phyloP scores from a whole-genome alignment of 2,329 filamentous ascomycete genomes.

The Tolypocladium nubicola region DNA sequence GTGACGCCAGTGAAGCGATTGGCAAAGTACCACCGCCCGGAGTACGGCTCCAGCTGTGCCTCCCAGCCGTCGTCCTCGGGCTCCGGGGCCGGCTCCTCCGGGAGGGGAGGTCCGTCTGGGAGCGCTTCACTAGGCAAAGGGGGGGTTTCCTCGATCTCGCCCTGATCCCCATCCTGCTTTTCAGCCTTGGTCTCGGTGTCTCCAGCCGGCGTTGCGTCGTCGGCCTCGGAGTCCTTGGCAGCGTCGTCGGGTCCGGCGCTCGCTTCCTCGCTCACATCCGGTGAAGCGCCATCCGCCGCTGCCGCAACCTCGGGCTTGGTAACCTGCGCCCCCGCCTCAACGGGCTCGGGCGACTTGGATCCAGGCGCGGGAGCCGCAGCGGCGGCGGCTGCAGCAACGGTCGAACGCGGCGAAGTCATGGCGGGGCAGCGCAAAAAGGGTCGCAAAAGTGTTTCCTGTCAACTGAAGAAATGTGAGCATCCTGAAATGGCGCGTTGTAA shows the following conservation, averaged over 20 bases:
- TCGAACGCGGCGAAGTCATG: conserved; percentile 3
- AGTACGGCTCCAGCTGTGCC: conserved; percentile 60
- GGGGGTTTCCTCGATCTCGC: conserved; percentile 13
- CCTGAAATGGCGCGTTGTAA: conserved; percentile 17
- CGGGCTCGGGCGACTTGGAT: conserved; percentile 5
- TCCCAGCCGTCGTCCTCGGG: conserved; percentile 72
- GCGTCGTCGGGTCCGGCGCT: background rate
- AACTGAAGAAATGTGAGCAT: conserved; percentile 21
- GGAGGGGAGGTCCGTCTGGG: conserved; percentile 26
- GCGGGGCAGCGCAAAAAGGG: background rate
- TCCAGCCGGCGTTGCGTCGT: conserved; percentile 1
- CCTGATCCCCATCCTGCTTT: conserved; percentile 2
- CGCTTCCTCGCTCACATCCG: background rate
- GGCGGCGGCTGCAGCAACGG: conserved; percentile 5
- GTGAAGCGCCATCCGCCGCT: conserved; percentile 1
- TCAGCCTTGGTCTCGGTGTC: conserved; percentile 1
- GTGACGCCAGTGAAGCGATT: conserved; percentile 66
- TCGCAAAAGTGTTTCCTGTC: background rate
- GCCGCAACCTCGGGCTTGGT: conserved; percentile 5
- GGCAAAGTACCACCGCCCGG: conserved; percentile 70
- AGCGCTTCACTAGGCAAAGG: conserved; percentile 25
- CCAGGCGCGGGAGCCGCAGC: conserved; percentile 4
- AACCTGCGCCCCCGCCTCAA: conserved; percentile 6
- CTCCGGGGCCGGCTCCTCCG: conserved; percentile 30
- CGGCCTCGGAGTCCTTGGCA: background rate